Percentiles rank a stretch among this genome's conserved stretches.
These are phyloP conservation scores for Chenopodium berlandieri DNA, from an alignment of 148 eudicot genomes.

Conservation along the genomic window DNA sequence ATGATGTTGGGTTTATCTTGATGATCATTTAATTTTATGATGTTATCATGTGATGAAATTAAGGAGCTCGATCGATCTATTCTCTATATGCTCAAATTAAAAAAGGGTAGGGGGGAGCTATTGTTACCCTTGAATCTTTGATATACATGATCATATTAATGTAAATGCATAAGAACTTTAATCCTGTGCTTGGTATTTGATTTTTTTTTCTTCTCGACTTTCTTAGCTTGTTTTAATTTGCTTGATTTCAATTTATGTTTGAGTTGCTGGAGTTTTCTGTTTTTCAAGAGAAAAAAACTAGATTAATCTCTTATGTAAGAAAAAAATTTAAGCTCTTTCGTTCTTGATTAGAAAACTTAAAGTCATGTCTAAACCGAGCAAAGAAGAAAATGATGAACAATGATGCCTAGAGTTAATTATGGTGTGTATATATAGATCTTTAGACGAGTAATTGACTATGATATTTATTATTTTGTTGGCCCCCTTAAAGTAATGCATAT, in stretches of 20 bases:
- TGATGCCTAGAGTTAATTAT: no score
- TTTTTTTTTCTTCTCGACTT: no score
- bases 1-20: neutral
- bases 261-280: neutral
- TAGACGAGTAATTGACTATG: no score
- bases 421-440: no score
- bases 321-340: no score
- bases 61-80: neutral
- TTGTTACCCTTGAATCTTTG: neutral
- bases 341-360: no score
- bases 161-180: constrained; percentile 6
- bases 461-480: no score
- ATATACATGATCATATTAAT: neutral
- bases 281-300: no score
- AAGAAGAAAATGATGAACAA: no score
- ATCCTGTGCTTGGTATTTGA: neutral
- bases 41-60: neutral
- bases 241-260: neutral
- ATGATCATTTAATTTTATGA: no score
- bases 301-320: no score
- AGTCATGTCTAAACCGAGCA: no score
- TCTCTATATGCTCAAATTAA: neutral
- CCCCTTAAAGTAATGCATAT: neutral
- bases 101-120: neutral
- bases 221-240: neutral